These are phyloP conservation scores for Triangularia setosa DNA, from an alignment of 2,329 filamentous ascomycete species.

Conservation along the genomic window DNA sequence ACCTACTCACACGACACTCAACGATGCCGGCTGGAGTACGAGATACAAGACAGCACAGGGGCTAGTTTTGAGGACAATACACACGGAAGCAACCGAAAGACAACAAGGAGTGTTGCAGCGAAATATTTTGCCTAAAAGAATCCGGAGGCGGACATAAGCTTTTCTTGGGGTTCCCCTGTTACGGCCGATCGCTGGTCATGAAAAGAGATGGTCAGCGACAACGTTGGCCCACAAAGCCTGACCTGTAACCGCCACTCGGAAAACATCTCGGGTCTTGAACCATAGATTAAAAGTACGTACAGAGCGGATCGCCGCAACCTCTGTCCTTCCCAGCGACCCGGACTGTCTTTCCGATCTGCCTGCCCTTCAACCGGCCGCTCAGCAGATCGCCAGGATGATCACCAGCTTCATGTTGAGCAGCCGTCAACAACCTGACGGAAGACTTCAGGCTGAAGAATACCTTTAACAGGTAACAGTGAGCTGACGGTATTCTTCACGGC, in stretches of 20 bases:
- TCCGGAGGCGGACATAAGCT: neutral
- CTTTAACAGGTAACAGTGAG: neutral
- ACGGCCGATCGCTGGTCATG: neutral
- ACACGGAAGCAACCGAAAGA: neutral
- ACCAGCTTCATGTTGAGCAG: neutral
- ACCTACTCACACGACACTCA: neutral
- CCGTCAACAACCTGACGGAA: neutral
- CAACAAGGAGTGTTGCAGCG: neutral
- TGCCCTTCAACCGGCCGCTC: neutral
- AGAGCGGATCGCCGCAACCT: neutral
- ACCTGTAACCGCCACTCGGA: neutral
- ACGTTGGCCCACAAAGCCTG: neutral
- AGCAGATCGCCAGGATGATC: neutral
- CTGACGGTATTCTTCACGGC: neutral
- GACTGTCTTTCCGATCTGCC: neutral
- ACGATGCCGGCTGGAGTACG: neutral
- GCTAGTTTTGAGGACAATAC: neutral
- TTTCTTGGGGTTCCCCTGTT: neutral
- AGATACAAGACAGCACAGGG: neutral
- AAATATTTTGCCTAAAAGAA: neutral
- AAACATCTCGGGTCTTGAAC: neutral
- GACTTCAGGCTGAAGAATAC: neutral
- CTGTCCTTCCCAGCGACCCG: neutral
- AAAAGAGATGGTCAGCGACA: neutral
- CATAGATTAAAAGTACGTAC: neutral